Evolutionary conservation across 352 stramenopile genomes (phyloP).

Genomic region (Phytophthora ohioensis): DNA sequence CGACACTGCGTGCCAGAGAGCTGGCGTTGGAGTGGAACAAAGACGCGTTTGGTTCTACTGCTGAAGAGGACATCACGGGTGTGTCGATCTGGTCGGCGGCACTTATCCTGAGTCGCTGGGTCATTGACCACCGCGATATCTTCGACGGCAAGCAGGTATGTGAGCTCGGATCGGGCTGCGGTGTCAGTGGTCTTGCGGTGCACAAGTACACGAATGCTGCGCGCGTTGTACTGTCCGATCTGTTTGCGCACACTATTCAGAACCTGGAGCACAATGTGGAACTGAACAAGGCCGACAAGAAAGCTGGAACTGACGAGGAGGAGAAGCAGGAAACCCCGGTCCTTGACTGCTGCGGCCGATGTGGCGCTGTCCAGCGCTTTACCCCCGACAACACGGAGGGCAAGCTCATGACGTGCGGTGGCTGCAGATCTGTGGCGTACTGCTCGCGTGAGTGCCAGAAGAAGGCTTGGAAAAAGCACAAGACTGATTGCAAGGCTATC

Average conservation of each 20-base stretch:
- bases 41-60: slow-evolving; percentile 80
- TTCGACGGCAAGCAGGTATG: slow-evolving; percentile 84
- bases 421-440: slow-evolving; percentile 79
- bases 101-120: slow-evolving; percentile 85
- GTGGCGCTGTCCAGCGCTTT: slow-evolving; percentile 78
- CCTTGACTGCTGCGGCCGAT: slow-evolving; percentile 69
- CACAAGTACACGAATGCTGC: slow-evolving; percentile 82
- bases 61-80: slow-evolving; percentile 88
- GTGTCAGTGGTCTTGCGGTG: slow-evolving; percentile 82
- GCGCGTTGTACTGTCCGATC: slow-evolving; percentile 84
- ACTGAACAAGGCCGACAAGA: slow-evolving; percentile 64
- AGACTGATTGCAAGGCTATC: slow-evolving; percentile 81
- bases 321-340: slow-evolving; percentile 39
- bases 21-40: slow-evolving; percentile 87
- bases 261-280: slow-evolving; percentile 86
- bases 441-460: slow-evolving; percentile 89
- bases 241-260: slow-evolving; percentile 84
- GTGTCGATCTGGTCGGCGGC: slow-evolving; percentile 92
- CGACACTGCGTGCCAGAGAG: slow-evolving; percentile 78
- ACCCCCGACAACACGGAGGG: slow-evolving; percentile 85
- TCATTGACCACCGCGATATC: slow-evolving; percentile 68
- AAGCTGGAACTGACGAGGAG: slow-evolving; percentile 30
- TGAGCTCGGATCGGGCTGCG: slow-evolving; percentile 84
- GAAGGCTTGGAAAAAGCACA: slow-evolving; percentile 88
- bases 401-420: slow-evolving; percentile 87